phyloP scores from a whole-genome alignment of 192 early-diverging fungal species.

The Coemansia sp. region DNA sequence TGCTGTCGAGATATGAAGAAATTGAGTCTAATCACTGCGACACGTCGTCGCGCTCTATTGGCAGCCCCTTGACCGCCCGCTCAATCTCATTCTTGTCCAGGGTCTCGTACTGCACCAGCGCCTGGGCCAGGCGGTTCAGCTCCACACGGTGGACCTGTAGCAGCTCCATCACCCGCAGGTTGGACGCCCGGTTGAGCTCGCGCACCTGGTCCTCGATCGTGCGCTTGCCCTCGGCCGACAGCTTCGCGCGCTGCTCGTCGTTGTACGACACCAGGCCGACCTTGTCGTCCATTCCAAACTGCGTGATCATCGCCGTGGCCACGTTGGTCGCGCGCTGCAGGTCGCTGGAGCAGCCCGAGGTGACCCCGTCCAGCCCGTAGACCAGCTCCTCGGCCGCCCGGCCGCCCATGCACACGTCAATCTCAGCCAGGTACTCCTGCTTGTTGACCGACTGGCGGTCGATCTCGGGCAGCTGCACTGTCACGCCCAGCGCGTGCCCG shows the following conservation, averaged over 20 bases:
- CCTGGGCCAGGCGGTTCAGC: slow-evolving; percentile 83
- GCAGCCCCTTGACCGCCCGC: slow-evolving; percentile 49
- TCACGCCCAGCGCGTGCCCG: slow-evolving; percentile 71
- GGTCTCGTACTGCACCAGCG: slow-evolving; percentile 95
- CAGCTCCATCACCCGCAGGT: slow-evolving; percentile 65
- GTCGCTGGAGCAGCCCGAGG: slow-evolving; percentile 91
- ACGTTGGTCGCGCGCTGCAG: slow-evolving; percentile 84
- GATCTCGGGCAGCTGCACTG: slow-evolving; percentile 90
- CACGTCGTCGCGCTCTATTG: slow-evolving; percentile 42
- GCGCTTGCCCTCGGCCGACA: slow-evolving; percentile 71
- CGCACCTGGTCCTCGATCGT: slow-evolving; percentile 87
- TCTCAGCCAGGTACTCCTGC: slow-evolving; percentile 77
- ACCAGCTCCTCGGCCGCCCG: slow-evolving; percentile 95
- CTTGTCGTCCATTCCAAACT: slow-evolving; percentile 93
- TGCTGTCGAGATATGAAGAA: no score
- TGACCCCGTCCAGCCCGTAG: slow-evolving; percentile 90
- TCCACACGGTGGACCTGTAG: slow-evolving; percentile 78
- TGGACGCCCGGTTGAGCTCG: slow-evolving; percentile 64
- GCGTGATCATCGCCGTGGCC: slow-evolving; percentile 86
- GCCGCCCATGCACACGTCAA: slow-evolving; percentile 99
- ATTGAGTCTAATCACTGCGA: not conserved
- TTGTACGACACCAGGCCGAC: slow-evolving; percentile 78
- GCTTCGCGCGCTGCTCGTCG: slow-evolving; percentile 67
- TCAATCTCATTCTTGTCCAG: slow-evolving; percentile 84
- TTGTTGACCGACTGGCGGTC: slow-evolving; percentile 77